Base-by-base conservation (phyloP, 208 protist species). In the Polymyxa betae region DNA sequence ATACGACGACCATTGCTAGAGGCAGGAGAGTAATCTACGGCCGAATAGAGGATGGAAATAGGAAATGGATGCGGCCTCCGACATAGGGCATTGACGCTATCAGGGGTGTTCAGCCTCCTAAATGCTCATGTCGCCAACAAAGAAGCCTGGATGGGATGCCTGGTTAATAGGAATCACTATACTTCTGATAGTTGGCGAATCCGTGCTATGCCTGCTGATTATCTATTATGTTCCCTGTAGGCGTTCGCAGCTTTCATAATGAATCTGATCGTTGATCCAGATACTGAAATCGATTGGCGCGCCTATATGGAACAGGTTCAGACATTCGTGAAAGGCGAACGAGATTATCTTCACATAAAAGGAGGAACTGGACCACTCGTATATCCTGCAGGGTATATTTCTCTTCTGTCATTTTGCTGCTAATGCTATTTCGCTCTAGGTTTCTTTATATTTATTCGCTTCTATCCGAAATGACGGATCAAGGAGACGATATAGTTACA, bases 201-300 rank as follows among this genome's bases (percentile, higher is more conserved):
- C 20, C 29, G 54, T 29, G 20, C 54, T 66, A 29, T 66, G 54
- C 54, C 20, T 29, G 54, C 29, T 66, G 20, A 66, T 66, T 29
- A 66, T 66, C 54, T 16, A 16, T 29, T 29, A 29, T 66, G 29
- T 66, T 29, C 54, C 54, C 16, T 66, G 54, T 66, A 66, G 29
- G n/a, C n/a, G n/a, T n/a, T n/a, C n/a, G n/a, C n/a, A 16, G 54
- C 54, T 16, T 66, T 16, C 54, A 66, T 29, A 29, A 29, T 29
- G 54, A 16, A 29, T 66, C 54, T 29, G 16, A 32, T 16, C 54
- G 54, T 16, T 66, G 54, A 66, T 82, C 40, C n/a, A 82, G 72
- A 97, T 90, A 97, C 95, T 5, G 95, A 97, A 88, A 97, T 97
- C 88, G 96, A 97, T 89, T 97, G 95, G 95, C 82, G 66, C 5